Evolutionary conservation across 768 basidiomycete genomes (phyloP), one percentile per base, ranked within the genome.

Genomic region (Megacollybia marginata): DNA sequence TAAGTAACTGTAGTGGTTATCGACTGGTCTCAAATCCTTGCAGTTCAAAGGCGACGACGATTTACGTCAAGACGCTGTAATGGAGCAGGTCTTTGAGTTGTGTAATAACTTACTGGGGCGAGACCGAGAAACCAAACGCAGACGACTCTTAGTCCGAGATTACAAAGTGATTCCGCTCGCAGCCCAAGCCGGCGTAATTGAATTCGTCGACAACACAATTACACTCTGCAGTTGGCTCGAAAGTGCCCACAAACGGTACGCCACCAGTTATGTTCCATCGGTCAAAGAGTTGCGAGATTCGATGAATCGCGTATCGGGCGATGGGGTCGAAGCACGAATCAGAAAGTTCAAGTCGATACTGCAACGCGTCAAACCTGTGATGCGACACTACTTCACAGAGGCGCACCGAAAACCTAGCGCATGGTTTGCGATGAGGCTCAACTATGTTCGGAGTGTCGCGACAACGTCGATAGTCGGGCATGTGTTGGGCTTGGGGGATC

Each of bases 21-120:
- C 9, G 5, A 28, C 23, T 16, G n/a, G 42, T 7, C 34, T 46
- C 13, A 45, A 28, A 19, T 38, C 48, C 32, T 33, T 49, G 5
- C 53, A 95, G 92, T 94, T 92, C 69, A 97, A 99, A 63, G 92
- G 92, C 4, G 82, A 88, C 68, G 96, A 99, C 57, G 96, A 99
- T 59, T 63, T 96, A 43, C 83, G 96, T 36, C 96, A 99, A 65
- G 96, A 99, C 61, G 94, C 94, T 1, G 92, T 98, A 47, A 97
- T 99, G 94, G 92, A 97, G 59, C 96, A 99, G 65, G 92, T 96
- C 2, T 99, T 99, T 59, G 80, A 81, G 16, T 74, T 98, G 16
- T 86, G 93, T 49, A 97, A 98, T 54, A 66, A 76, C 9, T 76
- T 97, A 2, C 75, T 99, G 13, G 59, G 59, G 2, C 72, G 72